Percentiles rank a stretch among this genome's conserved stretches.
Evolutionary conservation across 208 protist genomes (phyloP).

Genomic region (Leishmania tarentolae): DNA sequence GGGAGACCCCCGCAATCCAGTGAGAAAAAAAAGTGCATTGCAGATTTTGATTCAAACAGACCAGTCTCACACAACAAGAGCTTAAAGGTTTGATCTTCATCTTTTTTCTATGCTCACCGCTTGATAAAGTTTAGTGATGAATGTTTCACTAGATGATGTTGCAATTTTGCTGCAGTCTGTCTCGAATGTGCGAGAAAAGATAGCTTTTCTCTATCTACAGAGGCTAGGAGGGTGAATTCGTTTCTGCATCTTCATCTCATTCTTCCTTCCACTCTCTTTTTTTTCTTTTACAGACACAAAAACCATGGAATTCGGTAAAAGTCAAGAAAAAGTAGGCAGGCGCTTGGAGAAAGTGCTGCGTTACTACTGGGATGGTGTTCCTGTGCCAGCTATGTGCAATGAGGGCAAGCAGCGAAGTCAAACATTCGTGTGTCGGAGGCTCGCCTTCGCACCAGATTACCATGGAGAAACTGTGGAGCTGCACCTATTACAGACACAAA

Average conservation of each 20-base stretch:
- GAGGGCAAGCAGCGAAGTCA: constrained; percentile 24
- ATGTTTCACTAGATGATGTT: background rate
- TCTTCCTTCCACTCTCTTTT: constrained; percentile 27
- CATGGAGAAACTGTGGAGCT: constrained; percentile 58
- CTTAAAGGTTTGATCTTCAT: background rate
- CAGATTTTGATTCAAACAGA: background rate
- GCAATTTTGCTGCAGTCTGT: background rate
- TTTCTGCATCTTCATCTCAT: constrained; percentile 14
- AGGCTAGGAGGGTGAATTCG: constrained; percentile 5
- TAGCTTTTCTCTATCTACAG: constrained; percentile 2
- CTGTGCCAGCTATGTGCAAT: constrained; percentile 60
- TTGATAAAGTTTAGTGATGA: background rate
- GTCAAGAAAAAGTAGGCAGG: constrained; percentile 48
- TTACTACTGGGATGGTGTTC: constrained; percentile 87
- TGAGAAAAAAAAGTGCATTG: constrained; percentile 8
- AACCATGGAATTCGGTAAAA: constrained; percentile 44
- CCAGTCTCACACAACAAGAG: background rate
- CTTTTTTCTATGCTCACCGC: background rate
- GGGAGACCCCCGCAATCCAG: constrained; percentile 32
- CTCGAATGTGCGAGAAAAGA: background rate
- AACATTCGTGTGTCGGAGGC: constrained; percentile 64
- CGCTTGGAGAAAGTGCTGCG: constrained; percentile 85
- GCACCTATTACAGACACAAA: constrained; percentile 11
- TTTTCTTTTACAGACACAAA: constrained; percentile 21
- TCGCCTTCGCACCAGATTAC: constrained; percentile 82